A percentile compares a stretch with the other conserved stretches of the same genome.
These are phyloP conservation scores for Yarrowia sp. DNA, from an alignment of 805 yeast species.

Conservation along the genomic window DNA sequence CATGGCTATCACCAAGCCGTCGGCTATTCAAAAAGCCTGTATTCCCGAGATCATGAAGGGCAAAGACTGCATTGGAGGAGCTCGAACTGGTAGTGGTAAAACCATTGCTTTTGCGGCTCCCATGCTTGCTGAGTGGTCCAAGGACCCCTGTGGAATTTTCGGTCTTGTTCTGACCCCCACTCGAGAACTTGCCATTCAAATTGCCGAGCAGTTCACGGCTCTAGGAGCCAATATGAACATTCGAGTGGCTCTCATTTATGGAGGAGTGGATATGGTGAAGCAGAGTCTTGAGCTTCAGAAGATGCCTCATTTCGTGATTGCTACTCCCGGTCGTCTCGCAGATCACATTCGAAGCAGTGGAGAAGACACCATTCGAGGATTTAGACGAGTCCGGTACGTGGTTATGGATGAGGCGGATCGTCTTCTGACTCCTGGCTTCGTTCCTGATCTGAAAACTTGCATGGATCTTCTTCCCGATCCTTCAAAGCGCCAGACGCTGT, in stretches of 20 bases:
- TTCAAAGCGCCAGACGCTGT: conserved; percentile 77
- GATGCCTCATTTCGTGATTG: conserved; percentile 92
- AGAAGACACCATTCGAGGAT: conserved; percentile 81
- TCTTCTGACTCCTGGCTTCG: conserved; percentile 80
- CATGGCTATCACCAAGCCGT: conserved; percentile 84
- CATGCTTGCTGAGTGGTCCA: conserved; percentile 91
- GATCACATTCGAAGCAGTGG: conserved; percentile 89
- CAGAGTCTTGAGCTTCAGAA: conserved; percentile 83
- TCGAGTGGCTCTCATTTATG: conserved; percentile 82
- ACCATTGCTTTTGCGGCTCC: conserved; percentile 99
- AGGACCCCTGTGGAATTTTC: conserved; percentile 91
- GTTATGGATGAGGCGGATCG: conserved; percentile 98
- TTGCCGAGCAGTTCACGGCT: conserved; percentile 95
- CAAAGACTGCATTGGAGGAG: conserved; percentile 96
- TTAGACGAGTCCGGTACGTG: conserved; percentile 76
- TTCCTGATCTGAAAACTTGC: conserved; percentile 76
- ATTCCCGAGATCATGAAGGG: conserved; percentile 86
- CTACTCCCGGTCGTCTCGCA: conserved; percentile 96
- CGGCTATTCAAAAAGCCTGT: conserved; percentile 85
- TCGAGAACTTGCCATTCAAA: conserved; percentile 92
- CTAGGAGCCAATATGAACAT: conserved; percentile 89
- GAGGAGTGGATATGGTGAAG: conserved; percentile 92
- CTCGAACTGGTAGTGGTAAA: conserved; percentile 97
- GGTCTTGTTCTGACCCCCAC: conserved; percentile 88
- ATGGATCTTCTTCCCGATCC: conserved; percentile 74